These are phyloP conservation scores for Penicillium lividum DNA, from an alignment of 495 filamentous ascomycete species.

Conservation along the genomic window DNA sequence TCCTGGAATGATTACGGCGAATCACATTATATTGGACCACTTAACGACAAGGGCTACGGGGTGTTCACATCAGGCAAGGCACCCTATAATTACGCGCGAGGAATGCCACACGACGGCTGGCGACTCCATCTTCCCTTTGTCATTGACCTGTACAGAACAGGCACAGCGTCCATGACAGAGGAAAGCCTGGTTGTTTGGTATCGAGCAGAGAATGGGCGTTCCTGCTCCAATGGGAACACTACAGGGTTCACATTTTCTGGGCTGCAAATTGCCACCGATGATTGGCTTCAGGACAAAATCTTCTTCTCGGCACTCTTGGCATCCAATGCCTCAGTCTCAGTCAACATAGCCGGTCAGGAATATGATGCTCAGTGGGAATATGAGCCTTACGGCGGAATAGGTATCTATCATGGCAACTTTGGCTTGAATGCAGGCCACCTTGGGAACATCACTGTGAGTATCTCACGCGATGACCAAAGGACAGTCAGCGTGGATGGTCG, in stretches of 20 bases:
- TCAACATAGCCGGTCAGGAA: constrained; percentile 52
- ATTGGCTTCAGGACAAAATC: constrained; percentile 33
- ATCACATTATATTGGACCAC: constrained; percentile 70
- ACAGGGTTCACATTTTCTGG: constrained; percentile 33
- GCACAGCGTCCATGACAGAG: constrained; percentile 41
- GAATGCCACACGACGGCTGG: constrained; percentile 58
- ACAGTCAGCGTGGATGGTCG: constrained; percentile 42
- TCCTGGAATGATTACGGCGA: constrained; percentile 79
- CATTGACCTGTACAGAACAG: constrained; percentile 63
- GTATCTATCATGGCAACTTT: constrained; percentile 54
- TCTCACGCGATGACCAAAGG: constrained; percentile 43
- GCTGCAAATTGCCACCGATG: constrained; percentile 14
- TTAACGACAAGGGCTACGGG: constrained; percentile 38
- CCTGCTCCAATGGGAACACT: constrained; percentile 36
- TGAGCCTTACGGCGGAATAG: constrained; percentile 30
- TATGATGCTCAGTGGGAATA: constrained; percentile 27
- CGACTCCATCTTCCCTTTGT: constrained; percentile 59
- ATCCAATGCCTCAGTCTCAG: constrained; percentile 38
- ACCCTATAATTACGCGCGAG: constrained; percentile 51
- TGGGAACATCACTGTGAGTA: constrained; percentile 52
- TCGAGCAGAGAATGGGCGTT: constrained; percentile 43
- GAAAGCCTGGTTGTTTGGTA: constrained; percentile 67
- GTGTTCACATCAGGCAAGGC: constrained; percentile 46
- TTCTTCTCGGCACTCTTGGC: constrained; percentile 40
- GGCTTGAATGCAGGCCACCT: constrained; percentile 45